Base-by-base conservation (phyloP, 352 stramenopile species). In the Pythium phragmitis region DNA sequence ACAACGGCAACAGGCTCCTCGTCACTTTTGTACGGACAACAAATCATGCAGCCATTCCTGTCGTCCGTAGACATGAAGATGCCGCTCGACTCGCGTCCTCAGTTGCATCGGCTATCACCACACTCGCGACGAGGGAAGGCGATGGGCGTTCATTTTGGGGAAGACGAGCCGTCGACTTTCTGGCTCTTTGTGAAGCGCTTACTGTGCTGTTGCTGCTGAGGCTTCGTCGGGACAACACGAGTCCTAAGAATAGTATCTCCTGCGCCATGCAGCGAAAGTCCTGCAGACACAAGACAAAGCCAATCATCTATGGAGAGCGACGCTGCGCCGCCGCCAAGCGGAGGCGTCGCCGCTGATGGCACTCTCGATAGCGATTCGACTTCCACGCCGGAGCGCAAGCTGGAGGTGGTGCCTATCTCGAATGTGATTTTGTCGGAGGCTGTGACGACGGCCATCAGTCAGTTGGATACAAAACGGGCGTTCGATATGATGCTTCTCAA, bases 401-500 rank as follows among this genome's bases (percentile, higher is more conserved):
- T 3, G 14, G 30, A 67, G 23, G 14, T 54, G n/a, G 41, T 52
- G 7, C 55, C 63, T 7, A 64, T 70, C 50, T 63, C 72, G 19
- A 79, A 77, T 45, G 60, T 64, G 19, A 89, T 87, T 39, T 65
- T 89, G 39, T 82, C 77, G 0, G 47, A 77, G 43, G 80, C 77
- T 1, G 72, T 86, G 17, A 33, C 73, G 37, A 68, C 58, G 16
- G 80, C 80, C 0, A 77, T 89, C 47, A 63, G 62, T 13, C 68
- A 84, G 45, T 70, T 75, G 28, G 77, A 87, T 56, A 73, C 80
- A 7, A 87, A 82, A 71, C 59, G 80, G 14, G 78, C 75, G 59
- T 85, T 89, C 64, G 75, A 89, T 37, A 85, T 87, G 75, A 75
- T 88, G 76, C 65, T 88, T 1, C 55, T 89, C 58, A 80, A 84